Percentiles rank a stretch among this genome's conserved stretches.
These are phyloP conservation scores for Xanthoconium separans DNA, from an alignment of 1,284 basidiomycete species.

Conservation along the genomic window DNA sequence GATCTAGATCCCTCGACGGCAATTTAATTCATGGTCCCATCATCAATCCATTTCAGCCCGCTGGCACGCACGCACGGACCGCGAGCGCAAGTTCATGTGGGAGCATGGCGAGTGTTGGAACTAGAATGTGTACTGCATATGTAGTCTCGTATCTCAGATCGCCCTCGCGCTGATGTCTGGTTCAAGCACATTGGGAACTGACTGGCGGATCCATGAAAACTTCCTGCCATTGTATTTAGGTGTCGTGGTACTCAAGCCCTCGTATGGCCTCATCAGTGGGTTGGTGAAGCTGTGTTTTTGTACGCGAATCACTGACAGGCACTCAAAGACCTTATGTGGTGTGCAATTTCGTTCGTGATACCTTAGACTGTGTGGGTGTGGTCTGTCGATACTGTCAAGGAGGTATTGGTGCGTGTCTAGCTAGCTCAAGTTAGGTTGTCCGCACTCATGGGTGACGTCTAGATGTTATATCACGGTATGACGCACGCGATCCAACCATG, in stretches of 20 bases:
- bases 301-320: constrained; percentile 2
- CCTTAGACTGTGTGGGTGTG: constrained; percentile 92
- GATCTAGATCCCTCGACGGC: constrained; percentile 67
- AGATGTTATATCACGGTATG: constrained; percentile 69
- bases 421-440: background rate
- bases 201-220: constrained; percentile 89
- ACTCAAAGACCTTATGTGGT: constrained; percentile 59
- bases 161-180: constrained; percentile 10
- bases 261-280: constrained; percentile 90
- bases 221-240: constrained; percentile 96
- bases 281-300: constrained; percentile 29
- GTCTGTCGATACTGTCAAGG: constrained; percentile 47
- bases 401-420: constrained; percentile 56
- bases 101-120: constrained; percentile 81
- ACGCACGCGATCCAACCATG: constrained; percentile 79
- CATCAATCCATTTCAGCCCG: constrained; percentile 63
- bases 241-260: constrained; percentile 90
- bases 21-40: constrained; percentile 76
- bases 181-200: constrained; percentile 83
- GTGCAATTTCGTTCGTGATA: constrained; percentile 94
- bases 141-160: constrained; percentile 28
- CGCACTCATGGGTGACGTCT: constrained; percentile 1
- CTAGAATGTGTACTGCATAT: constrained; percentile 78
- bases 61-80: constrained; percentile 18
- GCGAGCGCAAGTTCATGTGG: constrained; percentile 70